Base-by-base conservation (phyloP, 495 filamentous ascomycete species). In the Xylaria palmicola region DNA sequence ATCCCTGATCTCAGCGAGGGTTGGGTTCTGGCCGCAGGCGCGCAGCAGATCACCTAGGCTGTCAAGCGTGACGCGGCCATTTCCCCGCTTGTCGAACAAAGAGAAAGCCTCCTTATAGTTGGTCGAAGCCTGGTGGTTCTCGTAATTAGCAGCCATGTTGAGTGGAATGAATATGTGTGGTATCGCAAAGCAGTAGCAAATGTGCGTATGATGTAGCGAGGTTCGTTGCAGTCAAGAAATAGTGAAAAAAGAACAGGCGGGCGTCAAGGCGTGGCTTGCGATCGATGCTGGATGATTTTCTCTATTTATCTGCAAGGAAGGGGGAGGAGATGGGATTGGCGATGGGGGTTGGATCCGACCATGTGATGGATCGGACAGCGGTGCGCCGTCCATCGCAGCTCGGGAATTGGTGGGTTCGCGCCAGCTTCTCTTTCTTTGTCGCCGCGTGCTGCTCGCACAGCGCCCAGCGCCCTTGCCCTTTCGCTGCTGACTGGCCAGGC, bases 51-150 rank as follows among this genome's bases (percentile, higher is more conserved):
- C 95, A 30, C 94, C 94, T 17, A 98, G 85, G 55, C 87, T 89
- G 58, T 93, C 89, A 73, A 91, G 82, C 9, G 88, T 74, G 66
- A 98, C 94, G 61, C 90, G 92, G 64, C 91, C 91, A 71, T 88
- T 93, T 69, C 95, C 94, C 69, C 94, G 92, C 84, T 96, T 97
- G 81, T 98, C 94, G 83, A 97, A 98, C 71, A 98, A 91, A 51
- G 92, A 91, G 82, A 98, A 98, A 62, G 94, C 94, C 88, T 98
- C 94, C 83, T 97, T 97, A 90, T 98, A 98, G 86, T 98, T 98
- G 74, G 94, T 98, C 56, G 90, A 93, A 79, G 93, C 91, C 93
- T 96, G 86, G 53, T 67, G 65, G 53, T 77, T 76, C 55, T 78
- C 67, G 59, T 52, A 49, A 56, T 80, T 81, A 79, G 80, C 70